A percentile compares a stretch with the other conserved stretches of the same genome.
Evolutionary conservation across 2,329 filamentous ascomycete genomes (phyloP).

Genomic region (Elsinoe perseae): DNA sequence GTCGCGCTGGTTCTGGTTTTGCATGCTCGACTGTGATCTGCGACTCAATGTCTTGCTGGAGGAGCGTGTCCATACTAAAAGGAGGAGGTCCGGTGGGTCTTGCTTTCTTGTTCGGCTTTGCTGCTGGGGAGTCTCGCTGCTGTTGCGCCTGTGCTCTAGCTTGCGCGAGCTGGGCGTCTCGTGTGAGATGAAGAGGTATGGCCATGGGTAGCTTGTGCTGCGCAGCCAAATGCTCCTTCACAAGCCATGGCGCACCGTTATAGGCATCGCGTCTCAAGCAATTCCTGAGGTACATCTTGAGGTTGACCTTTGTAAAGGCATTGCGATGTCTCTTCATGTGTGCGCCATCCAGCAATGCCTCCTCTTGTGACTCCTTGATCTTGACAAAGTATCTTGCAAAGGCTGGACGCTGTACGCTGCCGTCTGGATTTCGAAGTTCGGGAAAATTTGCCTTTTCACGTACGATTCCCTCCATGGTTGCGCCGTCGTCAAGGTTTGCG

Average conservation of each 20-base stretch:
- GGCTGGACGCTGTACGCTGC: constrained; percentile 57
- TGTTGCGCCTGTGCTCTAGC: constrained; percentile 52
- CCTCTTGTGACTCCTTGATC: constrained; percentile 54
- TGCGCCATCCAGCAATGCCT: constrained; percentile 68
- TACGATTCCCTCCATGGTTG: constrained; percentile 64
- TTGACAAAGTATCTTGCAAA: constrained; percentile 76
- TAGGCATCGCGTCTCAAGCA: constrained; percentile 86
- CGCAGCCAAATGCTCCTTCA: constrained; percentile 76
- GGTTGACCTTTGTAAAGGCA: constrained; percentile 86
- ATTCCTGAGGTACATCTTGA: constrained; percentile 90
- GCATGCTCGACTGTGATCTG: constrained; percentile 14
- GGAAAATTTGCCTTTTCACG: constrained; percentile 77
- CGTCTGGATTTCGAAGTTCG: constrained; percentile 54
- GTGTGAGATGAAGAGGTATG: constrained; percentile 71
- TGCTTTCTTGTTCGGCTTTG: constrained; percentile 51
- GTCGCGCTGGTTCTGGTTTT: constrained; percentile 68
- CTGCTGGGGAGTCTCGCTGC: constrained; percentile 41
- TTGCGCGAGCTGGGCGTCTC: constrained; percentile 71
- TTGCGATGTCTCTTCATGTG: constrained; percentile 83
- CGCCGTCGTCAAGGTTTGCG: constrained; percentile 61
- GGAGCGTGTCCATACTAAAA: constrained; percentile 28
- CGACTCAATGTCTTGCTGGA: constrained; percentile 32
- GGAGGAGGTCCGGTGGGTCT: background rate
- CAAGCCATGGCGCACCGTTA: constrained; percentile 94
- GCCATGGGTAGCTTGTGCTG: constrained; percentile 82